A percentile compares a stretch with the other conserved stretches of the same genome.
phyloP scores from a whole-genome alignment of 108 stramenopile species.

The Hondaea fermentalgiana region DNA sequence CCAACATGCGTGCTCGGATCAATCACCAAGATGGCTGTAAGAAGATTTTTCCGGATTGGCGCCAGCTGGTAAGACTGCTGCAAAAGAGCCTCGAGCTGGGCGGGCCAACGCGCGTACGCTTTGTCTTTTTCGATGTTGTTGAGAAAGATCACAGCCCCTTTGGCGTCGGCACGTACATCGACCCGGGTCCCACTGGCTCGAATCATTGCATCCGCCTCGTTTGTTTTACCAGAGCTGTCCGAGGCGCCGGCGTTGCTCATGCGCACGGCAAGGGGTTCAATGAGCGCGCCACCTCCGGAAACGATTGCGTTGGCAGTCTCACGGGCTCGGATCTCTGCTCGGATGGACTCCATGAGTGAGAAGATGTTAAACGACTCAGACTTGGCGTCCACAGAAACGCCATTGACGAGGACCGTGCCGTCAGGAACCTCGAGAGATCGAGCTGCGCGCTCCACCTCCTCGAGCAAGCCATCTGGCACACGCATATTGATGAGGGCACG shows the following conservation, averaged over 20 bases:
- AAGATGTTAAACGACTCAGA: constrained; percentile 41
- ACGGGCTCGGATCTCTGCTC: constrained; percentile 22
- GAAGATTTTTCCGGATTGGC: constrained; percentile 37
- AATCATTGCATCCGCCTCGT: neutral
- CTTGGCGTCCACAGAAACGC: constrained; percentile 20
- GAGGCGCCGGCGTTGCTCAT: neutral
- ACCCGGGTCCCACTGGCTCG: neutral
- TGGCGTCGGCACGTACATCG: constrained; percentile 23
- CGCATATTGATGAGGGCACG: neutral
- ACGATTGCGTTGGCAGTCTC: neutral
- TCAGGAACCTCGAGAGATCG: neutral
- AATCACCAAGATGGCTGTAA: constrained; percentile 32
- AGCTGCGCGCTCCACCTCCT: neutral
- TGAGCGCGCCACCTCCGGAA: neutral
- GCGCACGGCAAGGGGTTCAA: neutral
- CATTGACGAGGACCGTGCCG: constrained; percentile 37
- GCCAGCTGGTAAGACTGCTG: constrained; percentile 38
- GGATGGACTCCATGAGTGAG: constrained; percentile 23
- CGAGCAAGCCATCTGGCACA: neutral
- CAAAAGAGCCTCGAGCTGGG: constrained; percentile 21
- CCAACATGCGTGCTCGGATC: constrained; percentile 26
- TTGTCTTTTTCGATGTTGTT: constrained; percentile 51
- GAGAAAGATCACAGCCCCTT: constrained; percentile 31
- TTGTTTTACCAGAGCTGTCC: neutral
- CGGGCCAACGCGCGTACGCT: constrained; percentile 32